Evolutionary conservation across 768 basidiomycete genomes (phyloP), one percentile per base, ranked within the genome.

Genomic region (Rhodotorula sphaerocarpa): DNA sequence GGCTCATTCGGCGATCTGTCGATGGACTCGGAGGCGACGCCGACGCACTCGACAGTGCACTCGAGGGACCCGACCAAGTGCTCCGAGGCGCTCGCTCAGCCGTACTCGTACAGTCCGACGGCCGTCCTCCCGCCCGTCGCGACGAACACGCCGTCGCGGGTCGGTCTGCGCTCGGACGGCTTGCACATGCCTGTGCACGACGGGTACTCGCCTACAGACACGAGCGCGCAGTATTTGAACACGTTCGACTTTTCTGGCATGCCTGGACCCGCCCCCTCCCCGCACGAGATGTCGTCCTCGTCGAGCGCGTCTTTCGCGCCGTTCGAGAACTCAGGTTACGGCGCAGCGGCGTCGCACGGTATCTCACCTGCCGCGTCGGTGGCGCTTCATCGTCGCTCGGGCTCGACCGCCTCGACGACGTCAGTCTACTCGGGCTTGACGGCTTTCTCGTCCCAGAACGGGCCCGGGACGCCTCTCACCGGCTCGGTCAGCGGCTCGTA

Each of bases 401-500:
- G 63, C n/a, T 69, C 67, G 56, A 69, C 67, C 20, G 63, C 67
- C 3, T 69, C 67, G 34, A 61, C 53, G 34, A 61, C 54, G 20
- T 65, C 63, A 48, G 57, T 61, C 50, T 58, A 58, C 57, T 69
- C 67, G 20, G 59, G 63, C 33, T 20, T 69, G 14, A 65, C 67
- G 25, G 63, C 60, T 16, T 69, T 69, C 63, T 69, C 67, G 21
- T 50, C 60, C 53, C 54, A 59, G 33, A 55, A 57, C 12, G 46
- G 46, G 28, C 51, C 33, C 43, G 63, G 63, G 0, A 61, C 67
- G 18, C 63, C 66, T 0, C 52, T 68, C 7, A 65, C 63, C 10
- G 44, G 67, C n/a, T 69, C 67, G 31, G 21, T 64, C 7, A 61
- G 64, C 54, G 67, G 67, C 20, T 69, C 67, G 42, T 61, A 59